These are phyloP conservation scores for Cyanodermella asteris DNA, from an alignment of 2,329 filamentous ascomycete genomes.

Conservation along the genomic window DNA sequence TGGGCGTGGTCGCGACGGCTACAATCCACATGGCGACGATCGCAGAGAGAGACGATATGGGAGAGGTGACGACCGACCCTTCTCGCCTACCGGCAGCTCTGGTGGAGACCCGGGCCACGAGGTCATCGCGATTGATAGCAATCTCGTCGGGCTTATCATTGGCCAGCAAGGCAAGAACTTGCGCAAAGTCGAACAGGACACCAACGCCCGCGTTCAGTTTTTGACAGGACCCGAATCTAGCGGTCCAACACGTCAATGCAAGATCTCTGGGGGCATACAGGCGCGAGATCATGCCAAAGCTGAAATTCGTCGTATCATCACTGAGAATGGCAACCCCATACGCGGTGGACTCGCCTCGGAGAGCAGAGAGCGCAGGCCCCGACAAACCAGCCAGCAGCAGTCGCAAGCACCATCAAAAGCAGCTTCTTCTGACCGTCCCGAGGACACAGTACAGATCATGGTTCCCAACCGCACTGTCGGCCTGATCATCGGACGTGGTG, in stretches of 20 bases:
- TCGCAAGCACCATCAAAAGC: too few relatives aligned
- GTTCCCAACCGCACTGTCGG: conserved; percentile 84
- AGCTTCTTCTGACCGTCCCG: too few relatives aligned
- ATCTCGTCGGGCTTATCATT: conserved; percentile 74
- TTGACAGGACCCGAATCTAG: conserved; percentile 51
- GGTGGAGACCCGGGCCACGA: conserved; percentile 54
- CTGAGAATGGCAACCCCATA: conserved; percentile 66
- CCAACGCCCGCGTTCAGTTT: conserved; percentile 70
- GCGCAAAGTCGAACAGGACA: conserved; percentile 62
- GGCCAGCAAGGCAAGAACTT: conserved; percentile 78
- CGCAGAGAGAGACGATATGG: conserved; percentile 40
- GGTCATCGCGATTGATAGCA: conserved; percentile 75
- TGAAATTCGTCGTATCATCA: conserved; percentile 72
- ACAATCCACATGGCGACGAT: conserved; percentile 71
- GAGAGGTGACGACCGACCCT: neutral
- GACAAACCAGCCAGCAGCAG: too few relatives aligned
- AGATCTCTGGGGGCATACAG: conserved; percentile 53
- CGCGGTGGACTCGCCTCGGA: conserved; percentile 4
- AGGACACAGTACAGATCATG: conserved; percentile 81
- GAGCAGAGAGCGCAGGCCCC: too few relatives aligned
- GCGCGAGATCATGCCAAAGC: conserved; percentile 57
- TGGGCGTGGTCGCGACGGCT: conserved; percentile 45
- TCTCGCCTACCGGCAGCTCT: conserved; percentile 26
- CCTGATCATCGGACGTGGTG: conserved; percentile 79
- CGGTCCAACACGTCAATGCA: conserved; percentile 59